Conservation (phyloP, 106 monocot genomes). For the Dendrobium huoshanense region DNA sequence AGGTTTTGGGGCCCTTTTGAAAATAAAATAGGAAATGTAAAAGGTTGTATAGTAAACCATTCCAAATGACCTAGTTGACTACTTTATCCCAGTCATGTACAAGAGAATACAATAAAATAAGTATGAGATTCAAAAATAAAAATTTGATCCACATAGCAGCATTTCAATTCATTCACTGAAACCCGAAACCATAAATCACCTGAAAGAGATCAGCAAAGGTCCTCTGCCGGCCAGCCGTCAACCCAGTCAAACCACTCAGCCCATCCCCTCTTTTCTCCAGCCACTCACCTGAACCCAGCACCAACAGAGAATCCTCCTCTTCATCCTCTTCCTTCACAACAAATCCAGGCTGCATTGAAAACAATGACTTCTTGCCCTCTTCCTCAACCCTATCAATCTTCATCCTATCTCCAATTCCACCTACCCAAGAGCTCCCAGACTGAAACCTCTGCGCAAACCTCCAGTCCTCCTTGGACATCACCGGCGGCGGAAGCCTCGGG, state of each 20-base stretch:
- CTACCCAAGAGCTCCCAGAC: constrained; percentile 22
- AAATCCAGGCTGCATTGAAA: constrained; percentile 32
- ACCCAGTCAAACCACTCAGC: constrained; percentile 36
- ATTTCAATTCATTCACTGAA: too few relatives aligned
- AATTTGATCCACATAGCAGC: too few relatives aligned
- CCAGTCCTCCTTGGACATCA: constrained; percentile 71
- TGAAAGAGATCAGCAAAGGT: constrained; percentile 53
- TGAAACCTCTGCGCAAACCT: constrained; percentile 42
- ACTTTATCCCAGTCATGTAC: too few relatives aligned
- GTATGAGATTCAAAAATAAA: too few relatives aligned
- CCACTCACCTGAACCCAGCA: constrained; percentile 28
- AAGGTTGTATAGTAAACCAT: too few relatives aligned
- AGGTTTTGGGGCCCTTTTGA: too few relatives aligned
- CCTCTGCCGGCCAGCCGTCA: constrained; percentile 31
- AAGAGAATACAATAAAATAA: too few relatives aligned
- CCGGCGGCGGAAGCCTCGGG: constrained; percentile 56
- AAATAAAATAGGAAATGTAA: too few relatives aligned
- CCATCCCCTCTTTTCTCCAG: constrained; percentile 35
- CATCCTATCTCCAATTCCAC: constrained; percentile 51
- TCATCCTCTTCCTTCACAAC: constrained; percentile 15
- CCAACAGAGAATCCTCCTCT: constrained; percentile 1
- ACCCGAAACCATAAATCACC: constrained; percentile 13
- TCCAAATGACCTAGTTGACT: too few relatives aligned
- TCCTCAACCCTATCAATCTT: constrained; percentile 8
- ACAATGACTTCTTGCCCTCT: constrained; percentile 23